Conservation (phyloP, 352 stramenopile species). For the Pythium volutum region DNA sequence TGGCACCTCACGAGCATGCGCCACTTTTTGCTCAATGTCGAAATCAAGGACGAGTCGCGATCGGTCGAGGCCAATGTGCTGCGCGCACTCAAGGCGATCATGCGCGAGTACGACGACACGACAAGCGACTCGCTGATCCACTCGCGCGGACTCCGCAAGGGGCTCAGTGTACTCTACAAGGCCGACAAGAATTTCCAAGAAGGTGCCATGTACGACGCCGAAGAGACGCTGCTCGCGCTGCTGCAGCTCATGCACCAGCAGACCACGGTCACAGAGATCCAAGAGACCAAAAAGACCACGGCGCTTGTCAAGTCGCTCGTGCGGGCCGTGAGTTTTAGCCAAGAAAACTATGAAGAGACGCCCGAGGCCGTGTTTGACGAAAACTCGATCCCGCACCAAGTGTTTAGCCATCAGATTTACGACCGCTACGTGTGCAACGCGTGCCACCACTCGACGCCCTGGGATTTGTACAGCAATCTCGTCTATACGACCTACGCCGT, state of each 20-base stretch:
- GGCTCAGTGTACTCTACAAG: constrained; percentile 79
- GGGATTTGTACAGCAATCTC: constrained; percentile 82
- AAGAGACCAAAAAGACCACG: constrained; percentile 70
- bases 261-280: constrained; percentile 63
- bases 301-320: constrained; percentile 73
- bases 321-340: constrained; percentile 62
- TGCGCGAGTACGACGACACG: constrained; percentile 83
- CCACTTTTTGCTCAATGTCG: constrained; percentile 81
- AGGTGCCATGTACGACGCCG: constrained; percentile 86
- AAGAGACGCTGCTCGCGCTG: constrained; percentile 80
- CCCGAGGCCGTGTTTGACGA: constrained; percentile 74
- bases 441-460: constrained; percentile 61
- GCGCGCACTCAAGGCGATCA: constrained; percentile 68
- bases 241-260: constrained; percentile 87
- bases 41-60: constrained; percentile 74
- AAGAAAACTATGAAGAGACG: constrained; percentile 59
- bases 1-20: constrained; percentile 89
- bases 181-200: constrained; percentile 86
- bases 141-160: constrained; percentile 74
- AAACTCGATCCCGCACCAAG: constrained; percentile 83
- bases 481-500: constrained; percentile 83
- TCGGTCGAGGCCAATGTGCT: constrained; percentile 76
- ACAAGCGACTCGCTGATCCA: constrained; percentile 68
- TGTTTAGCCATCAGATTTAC: constrained; percentile 88
- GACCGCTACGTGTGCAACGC: constrained; percentile 66